Conservation (phyloP, 148 eudicot species). For the Rhododendron williamsianum region DNA sequence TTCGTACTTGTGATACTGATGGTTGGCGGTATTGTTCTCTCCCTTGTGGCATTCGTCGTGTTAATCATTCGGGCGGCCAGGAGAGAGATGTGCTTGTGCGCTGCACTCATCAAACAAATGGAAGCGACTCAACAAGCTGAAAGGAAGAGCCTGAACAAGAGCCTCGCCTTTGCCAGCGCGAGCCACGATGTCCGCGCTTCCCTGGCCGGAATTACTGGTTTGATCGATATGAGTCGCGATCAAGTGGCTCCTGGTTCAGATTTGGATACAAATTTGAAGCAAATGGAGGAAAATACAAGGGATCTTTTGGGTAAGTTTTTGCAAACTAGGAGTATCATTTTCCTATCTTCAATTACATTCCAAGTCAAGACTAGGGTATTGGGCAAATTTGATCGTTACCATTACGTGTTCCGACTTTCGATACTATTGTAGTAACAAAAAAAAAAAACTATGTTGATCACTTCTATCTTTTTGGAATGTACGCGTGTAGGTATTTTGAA, state of each 20-base stretch:
- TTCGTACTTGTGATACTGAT: slow-evolving; percentile 25
- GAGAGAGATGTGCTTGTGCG: slow-evolving; percentile 41
- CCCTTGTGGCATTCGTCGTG: slow-evolving; percentile 19
- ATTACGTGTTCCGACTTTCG: too few relatives aligned
- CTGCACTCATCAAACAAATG: slow-evolving; percentile 52
- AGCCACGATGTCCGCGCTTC: slow-evolving; percentile 75
- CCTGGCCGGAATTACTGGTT: slow-evolving; percentile 56
- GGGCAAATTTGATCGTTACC: neutral
- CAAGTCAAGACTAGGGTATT: neutral
- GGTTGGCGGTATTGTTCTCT: slow-evolving; percentile 19
- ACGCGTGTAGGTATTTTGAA: slow-evolving; percentile 47
- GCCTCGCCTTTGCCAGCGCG: slow-evolving; percentile 56
- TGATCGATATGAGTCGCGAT: slow-evolving; percentile 28
- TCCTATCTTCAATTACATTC: neutral
- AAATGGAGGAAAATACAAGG: slow-evolving; percentile 36
- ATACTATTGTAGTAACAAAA: too few relatives aligned
- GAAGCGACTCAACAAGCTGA: slow-evolving; percentile 67
- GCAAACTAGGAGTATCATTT: neutral
- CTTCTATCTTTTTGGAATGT: neutral
- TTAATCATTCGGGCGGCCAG: slow-evolving; percentile 25
- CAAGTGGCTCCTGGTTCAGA: slow-evolving; percentile 41
- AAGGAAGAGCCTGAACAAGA: slow-evolving; percentile 56
- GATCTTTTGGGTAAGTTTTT: slow-evolving; percentile 58
- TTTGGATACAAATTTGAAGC: slow-evolving; percentile 38
- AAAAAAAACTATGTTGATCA: too few relatives aligned